Conservation (phyloP, 2,329 filamentous ascomycete genomes). For the Botrytis cinerea region DNA sequence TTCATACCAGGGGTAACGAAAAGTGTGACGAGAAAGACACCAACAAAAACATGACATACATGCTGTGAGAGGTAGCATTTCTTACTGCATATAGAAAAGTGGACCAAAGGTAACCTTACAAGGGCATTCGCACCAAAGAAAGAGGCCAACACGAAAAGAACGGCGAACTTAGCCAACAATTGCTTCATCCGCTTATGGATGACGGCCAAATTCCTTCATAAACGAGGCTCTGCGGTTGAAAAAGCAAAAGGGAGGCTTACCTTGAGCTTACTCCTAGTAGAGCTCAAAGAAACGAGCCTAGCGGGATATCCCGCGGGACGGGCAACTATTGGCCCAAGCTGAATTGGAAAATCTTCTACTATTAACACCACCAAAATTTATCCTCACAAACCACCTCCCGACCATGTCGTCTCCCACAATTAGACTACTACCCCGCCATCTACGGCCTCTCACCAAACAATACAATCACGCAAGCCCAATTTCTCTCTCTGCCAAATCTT, state of each 20-base stretch:
- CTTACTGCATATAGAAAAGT: slow-evolving; percentile 22
- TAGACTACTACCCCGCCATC: slow-evolving; percentile 19
- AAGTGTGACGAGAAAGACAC: slow-evolving; percentile 19
- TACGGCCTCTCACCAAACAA: slow-evolving; percentile 13
- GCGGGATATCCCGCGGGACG: slow-evolving; percentile 17
- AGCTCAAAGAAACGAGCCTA: background rate
- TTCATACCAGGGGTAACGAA: slow-evolving; percentile 16
- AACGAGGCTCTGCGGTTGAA: slow-evolving; percentile 3
- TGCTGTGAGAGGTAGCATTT: slow-evolving; percentile 25
- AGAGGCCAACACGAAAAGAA: background rate
- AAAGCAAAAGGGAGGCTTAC: background rate
- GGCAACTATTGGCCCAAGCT: slow-evolving; percentile 16
- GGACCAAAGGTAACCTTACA: slow-evolving; percentile 4
- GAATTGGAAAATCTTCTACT: slow-evolving; percentile 13
- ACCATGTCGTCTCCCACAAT: slow-evolving; percentile 12
- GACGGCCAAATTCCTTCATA: background rate
- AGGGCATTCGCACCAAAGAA: slow-evolving; percentile 7
- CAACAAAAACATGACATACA: slow-evolving; percentile 21
- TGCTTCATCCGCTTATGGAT: background rate
- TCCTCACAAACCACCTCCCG: slow-evolving; percentile 22
- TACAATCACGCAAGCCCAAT: background rate
- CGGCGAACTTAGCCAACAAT: background rate
- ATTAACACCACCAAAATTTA: slow-evolving; percentile 23
- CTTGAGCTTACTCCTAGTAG: background rate
- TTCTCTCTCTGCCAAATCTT: slow-evolving; percentile 24